A percentile compares a stretch with the other conserved stretches of the same genome.
phyloP scores from a whole-genome alignment of 1,284 basidiomycete genomes.

The Anthracocystis walkeri region DNA sequence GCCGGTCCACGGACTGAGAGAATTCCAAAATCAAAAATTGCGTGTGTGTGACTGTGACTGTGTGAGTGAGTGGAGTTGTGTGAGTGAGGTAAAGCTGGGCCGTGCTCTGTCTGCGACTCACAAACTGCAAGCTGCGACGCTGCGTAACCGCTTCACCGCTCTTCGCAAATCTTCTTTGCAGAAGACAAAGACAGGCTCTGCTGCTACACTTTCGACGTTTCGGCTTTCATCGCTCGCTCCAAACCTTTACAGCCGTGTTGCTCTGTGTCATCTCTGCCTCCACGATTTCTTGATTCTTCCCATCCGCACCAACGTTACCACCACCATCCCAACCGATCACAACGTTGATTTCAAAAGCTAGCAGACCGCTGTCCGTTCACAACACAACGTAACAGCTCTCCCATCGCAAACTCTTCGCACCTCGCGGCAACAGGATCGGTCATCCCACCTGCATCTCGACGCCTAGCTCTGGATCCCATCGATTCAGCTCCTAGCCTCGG shows the following conservation, averaged over 20 bases:
- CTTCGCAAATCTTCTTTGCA: constrained; percentile 8
- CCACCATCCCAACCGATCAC: neutral
- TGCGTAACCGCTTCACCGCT: neutral
- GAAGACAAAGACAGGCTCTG: neutral
- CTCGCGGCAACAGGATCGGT: constrained; percentile 4
- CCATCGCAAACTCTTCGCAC: neutral
- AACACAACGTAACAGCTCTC: neutral
- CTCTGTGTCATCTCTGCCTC: constrained; percentile 1
- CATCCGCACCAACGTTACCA: neutral
- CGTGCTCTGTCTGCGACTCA: constrained; percentile 11
- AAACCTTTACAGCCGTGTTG: neutral
- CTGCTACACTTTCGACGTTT: neutral
- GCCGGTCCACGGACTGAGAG: constrained; percentile 2
- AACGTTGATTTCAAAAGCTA: neutral
- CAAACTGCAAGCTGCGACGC: neutral
- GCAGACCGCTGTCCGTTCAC: neutral
- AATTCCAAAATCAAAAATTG: constrained; percentile 3
- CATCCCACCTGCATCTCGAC: neutral
- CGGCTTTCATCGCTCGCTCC: constrained; percentile 4
- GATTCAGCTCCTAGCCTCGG: constrained; percentile 2
- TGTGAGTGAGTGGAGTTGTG: constrained; percentile 4
- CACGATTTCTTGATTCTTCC: neutral
- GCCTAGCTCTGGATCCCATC: neutral
- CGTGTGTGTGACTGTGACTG: neutral
- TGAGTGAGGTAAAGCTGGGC: neutral